These are phyloP conservation scores for Diaporthe humulicola DNA, from an alignment of 2,329 filamentous ascomycete species.

Conservation along the genomic window DNA sequence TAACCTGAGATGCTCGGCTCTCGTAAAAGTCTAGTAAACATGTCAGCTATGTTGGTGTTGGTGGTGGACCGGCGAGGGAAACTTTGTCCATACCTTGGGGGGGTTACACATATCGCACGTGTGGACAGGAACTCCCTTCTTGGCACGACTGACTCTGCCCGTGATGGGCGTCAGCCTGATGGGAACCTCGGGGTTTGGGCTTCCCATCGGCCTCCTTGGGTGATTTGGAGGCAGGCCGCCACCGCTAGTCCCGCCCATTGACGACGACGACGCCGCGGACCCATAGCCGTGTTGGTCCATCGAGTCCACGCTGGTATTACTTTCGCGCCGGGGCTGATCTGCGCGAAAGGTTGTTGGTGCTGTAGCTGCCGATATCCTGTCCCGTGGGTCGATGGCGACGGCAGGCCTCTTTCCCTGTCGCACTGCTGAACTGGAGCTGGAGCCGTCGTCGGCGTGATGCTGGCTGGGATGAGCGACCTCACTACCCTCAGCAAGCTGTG, in stretches of 20 bases:
- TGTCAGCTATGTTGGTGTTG: constrained; percentile 41
- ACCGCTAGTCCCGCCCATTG: constrained; percentile 47
- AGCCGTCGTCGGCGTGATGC: constrained; percentile 46
- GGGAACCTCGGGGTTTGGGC: constrained; percentile 52
- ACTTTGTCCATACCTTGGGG: constrained; percentile 58
- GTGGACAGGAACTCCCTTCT: constrained; percentile 71
- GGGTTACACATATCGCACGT: constrained; percentile 65
- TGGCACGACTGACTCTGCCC: constrained; percentile 68
- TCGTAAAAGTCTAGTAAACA: constrained; percentile 67
- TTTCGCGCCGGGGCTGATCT: constrained; percentile 53
- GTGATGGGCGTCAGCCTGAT: constrained; percentile 70
- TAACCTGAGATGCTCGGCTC: constrained; percentile 73
- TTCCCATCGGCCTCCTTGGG: constrained; percentile 58
- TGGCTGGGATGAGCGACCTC: constrained; percentile 42
- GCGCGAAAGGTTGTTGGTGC: constrained; percentile 43
- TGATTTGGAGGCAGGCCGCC: constrained; percentile 43
- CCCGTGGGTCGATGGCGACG: constrained; percentile 42
- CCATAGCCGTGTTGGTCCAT: constrained; percentile 60
- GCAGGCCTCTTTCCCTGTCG: constrained; percentile 38
- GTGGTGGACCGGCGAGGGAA: not conserved
- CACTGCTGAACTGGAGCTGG: constrained; percentile 37
- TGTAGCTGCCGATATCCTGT: constrained; percentile 33
- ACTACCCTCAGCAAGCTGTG: constrained; percentile 43
- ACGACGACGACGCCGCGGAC: constrained; percentile 50
- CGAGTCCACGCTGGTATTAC: constrained; percentile 62